Evolutionary conservation across 345 rosid genomes (phyloP), one percentile per base, ranked within the genome.

Genomic region (Bretschneidera sinensis): DNA sequence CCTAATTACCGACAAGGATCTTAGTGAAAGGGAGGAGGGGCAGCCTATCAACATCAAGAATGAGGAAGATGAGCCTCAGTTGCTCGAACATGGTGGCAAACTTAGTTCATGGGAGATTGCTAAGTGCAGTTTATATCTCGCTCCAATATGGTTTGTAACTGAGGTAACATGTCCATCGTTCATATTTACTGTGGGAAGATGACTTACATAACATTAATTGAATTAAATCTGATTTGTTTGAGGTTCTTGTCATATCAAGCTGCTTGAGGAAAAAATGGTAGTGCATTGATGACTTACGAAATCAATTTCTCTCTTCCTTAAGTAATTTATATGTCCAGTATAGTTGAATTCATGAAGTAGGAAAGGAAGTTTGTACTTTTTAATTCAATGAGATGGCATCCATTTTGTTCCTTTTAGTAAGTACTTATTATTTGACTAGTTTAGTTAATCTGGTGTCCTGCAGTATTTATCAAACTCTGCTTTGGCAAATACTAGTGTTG

Each of bases 61-160:
- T 21, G 81, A 74, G 69, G 76, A 74, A 48, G 58, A 54, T 58
- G 75, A 68, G 48, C 55, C 64, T 56, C 54, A 20, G 0, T 66
- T 76, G 66, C 21, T 65, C 21, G 63, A 43, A 47, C 53, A 43
- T 43, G 59, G 47, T 18, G 33, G 64, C 14, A 60, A 72, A 54
- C 57, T 55, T 57, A 66, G 25, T 61, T 68, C 80, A 18, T 66
- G 78, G 82, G 85, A 65, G 43, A 65, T 72, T 61, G 77, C 67
- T 21, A 82, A 73, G 60, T 73, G 74, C 54, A 66, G 92, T 45
- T 76, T 83, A 17, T 81, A 63, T 71, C 83, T 85, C 17, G 60
- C 88, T 53, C 92, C 92, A n/a, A 18, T 83, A 62, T 85, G 92
- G 92, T 85, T 85, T 67, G 13, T 61, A 11, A 75, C 88, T 16